phyloP scores from a whole-genome alignment of 495 filamentous ascomycete species.

The Aspergillus affinis region DNA sequence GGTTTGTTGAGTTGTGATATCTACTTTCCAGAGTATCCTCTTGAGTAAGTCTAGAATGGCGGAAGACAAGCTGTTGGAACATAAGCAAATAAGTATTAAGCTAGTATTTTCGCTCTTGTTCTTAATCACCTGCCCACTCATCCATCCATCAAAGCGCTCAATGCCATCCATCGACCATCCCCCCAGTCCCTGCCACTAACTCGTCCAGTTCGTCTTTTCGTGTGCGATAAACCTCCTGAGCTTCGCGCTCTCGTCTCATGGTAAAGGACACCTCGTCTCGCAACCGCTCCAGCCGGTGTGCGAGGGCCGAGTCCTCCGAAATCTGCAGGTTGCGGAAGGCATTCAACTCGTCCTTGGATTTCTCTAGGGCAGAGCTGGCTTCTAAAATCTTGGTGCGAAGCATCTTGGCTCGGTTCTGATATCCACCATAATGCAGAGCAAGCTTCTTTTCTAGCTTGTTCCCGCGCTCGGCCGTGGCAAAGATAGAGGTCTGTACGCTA shows the following conservation, averaged over 20 bases:
- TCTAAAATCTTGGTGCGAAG: conserved; percentile 80
- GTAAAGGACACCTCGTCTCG: conserved; percentile 83
- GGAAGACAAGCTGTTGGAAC: too few species aligned
- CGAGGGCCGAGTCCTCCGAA: conserved; percentile 73
- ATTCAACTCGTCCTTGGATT: conserved; percentile 68
- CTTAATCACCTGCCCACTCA: too few species aligned
- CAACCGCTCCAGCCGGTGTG: conserved; percentile 69
- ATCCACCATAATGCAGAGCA: conserved; percentile 81
- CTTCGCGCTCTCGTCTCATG: conserved; percentile 80
- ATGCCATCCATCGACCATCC: conserved; percentile 46
- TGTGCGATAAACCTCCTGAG: conserved; percentile 78
- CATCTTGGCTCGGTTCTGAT: conserved; percentile 80
- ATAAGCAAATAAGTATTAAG: too few species aligned
- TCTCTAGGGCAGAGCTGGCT: conserved; percentile 71
- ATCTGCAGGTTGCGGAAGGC: conserved; percentile 74
- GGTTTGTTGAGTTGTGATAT: too few species aligned
- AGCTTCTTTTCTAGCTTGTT: conserved; percentile 94
- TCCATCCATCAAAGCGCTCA: conserved; percentile 23
- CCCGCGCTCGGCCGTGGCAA: conserved; percentile 69
- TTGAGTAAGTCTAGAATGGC: too few species aligned
- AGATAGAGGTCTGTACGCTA: conserved; percentile 66
- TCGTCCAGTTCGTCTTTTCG: conserved; percentile 76
- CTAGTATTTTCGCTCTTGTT: too few species aligned
- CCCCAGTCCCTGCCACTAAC: conserved; percentile 43
- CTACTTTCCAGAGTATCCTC: too few species aligned